phyloP scores from a whole-genome alignment of 1,139 yeast species.

The Kurtzmaniella quercitrusa region DNA sequence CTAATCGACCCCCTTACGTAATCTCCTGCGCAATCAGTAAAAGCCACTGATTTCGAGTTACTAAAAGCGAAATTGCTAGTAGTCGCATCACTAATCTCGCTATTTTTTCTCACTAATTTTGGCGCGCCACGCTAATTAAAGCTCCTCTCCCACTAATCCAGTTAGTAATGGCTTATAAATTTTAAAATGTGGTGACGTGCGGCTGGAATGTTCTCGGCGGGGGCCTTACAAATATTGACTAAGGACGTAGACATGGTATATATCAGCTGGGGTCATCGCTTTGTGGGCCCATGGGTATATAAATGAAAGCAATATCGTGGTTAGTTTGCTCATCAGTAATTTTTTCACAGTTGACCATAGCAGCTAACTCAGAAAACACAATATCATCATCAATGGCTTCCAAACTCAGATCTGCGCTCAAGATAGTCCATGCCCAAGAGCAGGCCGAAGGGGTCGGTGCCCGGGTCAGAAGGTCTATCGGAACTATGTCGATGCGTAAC shows the following conservation, averaged over 20 bases:
- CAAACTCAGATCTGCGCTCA: constrained; percentile 47
- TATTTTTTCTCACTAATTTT: no score
- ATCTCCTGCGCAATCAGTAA: no score
- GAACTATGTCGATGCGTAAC: constrained; percentile 60
- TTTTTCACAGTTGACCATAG: background rate
- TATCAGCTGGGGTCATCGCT: background rate
- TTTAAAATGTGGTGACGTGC: background rate
- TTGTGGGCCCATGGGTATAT: background rate
- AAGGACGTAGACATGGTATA: background rate
- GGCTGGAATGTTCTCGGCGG: background rate
- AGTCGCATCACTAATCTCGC: no score
- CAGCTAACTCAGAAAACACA: background rate
- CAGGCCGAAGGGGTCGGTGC: constrained; percentile 91
- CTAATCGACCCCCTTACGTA: no score
- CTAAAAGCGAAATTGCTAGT: no score
- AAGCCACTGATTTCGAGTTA: no score
- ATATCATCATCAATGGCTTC: background rate
- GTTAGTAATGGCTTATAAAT: background rate
- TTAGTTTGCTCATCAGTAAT: background rate
- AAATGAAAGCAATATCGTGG: background rate
- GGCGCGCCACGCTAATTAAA: no score
- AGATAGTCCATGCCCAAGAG: constrained; percentile 61
- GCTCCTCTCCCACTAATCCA: background rate
- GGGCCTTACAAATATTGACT: background rate
- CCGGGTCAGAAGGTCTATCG: constrained; percentile 75